phyloP scores from a whole-genome alignment of 352 stramenopile genomes.

The Phytophthora aleatoria region DNA sequence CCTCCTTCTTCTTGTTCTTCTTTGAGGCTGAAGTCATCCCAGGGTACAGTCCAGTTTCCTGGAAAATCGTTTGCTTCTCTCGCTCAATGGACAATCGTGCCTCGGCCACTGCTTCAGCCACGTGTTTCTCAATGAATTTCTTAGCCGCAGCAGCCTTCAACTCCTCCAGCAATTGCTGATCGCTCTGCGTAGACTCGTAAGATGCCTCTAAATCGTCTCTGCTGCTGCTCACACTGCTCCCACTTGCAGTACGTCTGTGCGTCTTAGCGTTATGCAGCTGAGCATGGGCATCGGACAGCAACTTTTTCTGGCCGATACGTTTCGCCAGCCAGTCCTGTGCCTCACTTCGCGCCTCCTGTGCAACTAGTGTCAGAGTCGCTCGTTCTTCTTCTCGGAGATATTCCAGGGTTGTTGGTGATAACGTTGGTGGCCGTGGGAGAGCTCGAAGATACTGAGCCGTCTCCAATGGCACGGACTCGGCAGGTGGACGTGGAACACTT shows the following conservation, averaged over 20 bases:
- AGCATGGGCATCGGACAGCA: conserved; percentile 67
- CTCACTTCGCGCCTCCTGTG: conserved; percentile 65
- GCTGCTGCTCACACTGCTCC: conserved; percentile 39
- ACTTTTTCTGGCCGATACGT: conserved; percentile 75
- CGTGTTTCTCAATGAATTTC: conserved; percentile 78
- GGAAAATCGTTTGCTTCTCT: conserved; percentile 68
- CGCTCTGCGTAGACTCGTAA: conserved; percentile 24
- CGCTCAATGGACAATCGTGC: conserved; percentile 69
- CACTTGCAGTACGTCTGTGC: conserved; percentile 50
- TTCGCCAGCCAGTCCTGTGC: conserved; percentile 77
- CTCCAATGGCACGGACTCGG: conserved; percentile 23
- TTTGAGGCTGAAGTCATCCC: conserved; percentile 36
- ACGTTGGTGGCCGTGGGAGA: conserved; percentile 32
- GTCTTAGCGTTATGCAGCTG: conserved; percentile 55
- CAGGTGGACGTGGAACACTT: conserved; percentile 9
- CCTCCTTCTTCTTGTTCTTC: conserved; percentile 31
- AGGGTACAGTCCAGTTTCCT: conserved; percentile 67
- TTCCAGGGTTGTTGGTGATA: conserved; percentile 35
- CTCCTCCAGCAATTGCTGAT: conserved; percentile 52
- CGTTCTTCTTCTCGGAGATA: conserved; percentile 67
- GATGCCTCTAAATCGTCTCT: conserved; percentile 26
- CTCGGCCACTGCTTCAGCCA: conserved; percentile 64
- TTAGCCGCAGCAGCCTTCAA: conserved; percentile 60
- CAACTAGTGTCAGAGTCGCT: conserved; percentile 67
- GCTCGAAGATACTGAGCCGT: conserved; percentile 39